Conservation (phyloP, 306 rosid genomes). For the Malus asiatica region DNA sequence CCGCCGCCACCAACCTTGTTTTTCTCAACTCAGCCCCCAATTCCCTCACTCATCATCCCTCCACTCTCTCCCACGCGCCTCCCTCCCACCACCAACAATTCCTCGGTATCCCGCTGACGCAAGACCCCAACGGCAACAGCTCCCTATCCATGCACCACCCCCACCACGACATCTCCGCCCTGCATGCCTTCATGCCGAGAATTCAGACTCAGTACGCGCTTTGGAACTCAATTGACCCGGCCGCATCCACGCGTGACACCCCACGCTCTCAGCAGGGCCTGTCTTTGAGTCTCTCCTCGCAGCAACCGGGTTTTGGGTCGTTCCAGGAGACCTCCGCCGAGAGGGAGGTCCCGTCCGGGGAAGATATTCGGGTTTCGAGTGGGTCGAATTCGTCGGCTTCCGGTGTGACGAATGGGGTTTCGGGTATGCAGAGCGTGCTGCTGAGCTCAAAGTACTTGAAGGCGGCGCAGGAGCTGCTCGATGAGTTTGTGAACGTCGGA, state of each 20-base stretch:
- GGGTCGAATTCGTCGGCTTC: constrained; percentile 59
- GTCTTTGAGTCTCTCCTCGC: constrained; percentile 68
- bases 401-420: constrained; percentile 53
- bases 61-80: constrained; percentile 44
- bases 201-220: constrained; percentile 55
- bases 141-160: constrained; percentile 33
- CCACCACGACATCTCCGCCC: constrained; percentile 51
- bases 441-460: constrained; percentile 80
- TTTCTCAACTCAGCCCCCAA: constrained; percentile 33
- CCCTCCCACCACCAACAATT: constrained; percentile 62
- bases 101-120: constrained; percentile 58
- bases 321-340: constrained; percentile 25
- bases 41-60: constrained; percentile 23
- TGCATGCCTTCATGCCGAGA: constrained; percentile 81
- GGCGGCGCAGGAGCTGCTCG: constrained; percentile 82
- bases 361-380: constrained; percentile 49
- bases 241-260: constrained; percentile 59
- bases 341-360: constrained; percentile 44
- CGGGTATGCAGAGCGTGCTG: constrained; percentile 74
- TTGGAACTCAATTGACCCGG: constrained; percentile 57
- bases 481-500: constrained; percentile 76
- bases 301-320: constrained; percentile 54
- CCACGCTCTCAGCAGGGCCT: constrained; percentile 71
- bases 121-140: constrained; percentile 29
- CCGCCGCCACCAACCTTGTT: constrained; percentile 24